phyloP scores from a whole-genome alignment of 768 basidiomycete species.

The Naganishia randhawae region DNA sequence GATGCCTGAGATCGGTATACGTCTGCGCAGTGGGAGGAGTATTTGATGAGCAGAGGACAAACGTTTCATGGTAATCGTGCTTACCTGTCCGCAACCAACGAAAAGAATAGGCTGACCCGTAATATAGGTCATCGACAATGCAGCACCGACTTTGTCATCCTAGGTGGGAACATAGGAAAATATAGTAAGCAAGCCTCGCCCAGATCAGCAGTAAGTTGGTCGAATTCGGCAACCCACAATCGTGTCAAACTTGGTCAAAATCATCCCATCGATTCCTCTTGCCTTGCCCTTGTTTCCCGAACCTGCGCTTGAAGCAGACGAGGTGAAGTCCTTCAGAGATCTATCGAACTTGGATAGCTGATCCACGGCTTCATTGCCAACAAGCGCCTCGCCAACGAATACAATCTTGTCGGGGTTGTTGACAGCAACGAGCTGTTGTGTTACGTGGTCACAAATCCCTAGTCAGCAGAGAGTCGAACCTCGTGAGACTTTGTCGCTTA shows the following conservation, averaged over 20 bases:
- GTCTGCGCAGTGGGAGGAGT: constrained; percentile 58
- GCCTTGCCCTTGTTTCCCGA: constrained; percentile 39
- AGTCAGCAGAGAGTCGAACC: neutral
- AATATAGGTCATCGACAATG: constrained; percentile 97
- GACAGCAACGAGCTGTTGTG: constrained; percentile 67
- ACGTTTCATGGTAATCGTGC: constrained; percentile 27
- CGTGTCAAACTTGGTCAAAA: constrained; percentile 98
- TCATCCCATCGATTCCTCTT: constrained; percentile 95
- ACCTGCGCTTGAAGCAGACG: constrained; percentile 55
- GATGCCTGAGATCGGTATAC: constrained; percentile 88
- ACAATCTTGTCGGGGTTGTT: constrained; percentile 96
- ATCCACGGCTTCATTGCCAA: constrained; percentile 98
- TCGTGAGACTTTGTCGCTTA: constrained; percentile 52
- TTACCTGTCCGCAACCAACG: constrained; percentile 92
- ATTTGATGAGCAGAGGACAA: neutral
- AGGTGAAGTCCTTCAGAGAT: constrained; percentile 84
- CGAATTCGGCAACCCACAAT: constrained; percentile 68
- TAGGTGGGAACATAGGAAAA: constrained; percentile 49
- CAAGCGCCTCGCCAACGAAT: constrained; percentile 96
- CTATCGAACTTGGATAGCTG: constrained; percentile 96
- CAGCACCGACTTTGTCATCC: constrained; percentile 78
- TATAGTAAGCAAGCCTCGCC: neutral
- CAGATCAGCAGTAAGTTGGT: neutral
- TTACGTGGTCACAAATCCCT: no score
- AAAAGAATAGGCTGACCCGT: constrained; percentile 98